Base-by-base conservation (phyloP, 495 filamentous ascomycete genomes). In the Podospora conica region DNA sequence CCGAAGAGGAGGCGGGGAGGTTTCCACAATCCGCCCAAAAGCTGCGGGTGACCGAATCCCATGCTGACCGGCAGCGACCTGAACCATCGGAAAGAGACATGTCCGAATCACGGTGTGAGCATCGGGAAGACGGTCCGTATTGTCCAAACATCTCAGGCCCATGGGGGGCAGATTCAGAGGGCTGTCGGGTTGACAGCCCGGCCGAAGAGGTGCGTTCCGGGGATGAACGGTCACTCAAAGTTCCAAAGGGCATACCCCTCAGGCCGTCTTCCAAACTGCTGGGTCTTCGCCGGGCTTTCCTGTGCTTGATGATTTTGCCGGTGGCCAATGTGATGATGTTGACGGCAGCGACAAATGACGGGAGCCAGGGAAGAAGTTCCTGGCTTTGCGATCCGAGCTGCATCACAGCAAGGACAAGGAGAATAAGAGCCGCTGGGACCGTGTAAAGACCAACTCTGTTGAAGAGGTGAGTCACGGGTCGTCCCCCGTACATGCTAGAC, bases 291-390 rank as follows among this genome's bases (percentile, higher is more conserved):
- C 18, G 25, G 9, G 29, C n/a, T 55, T 31, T 25, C 11, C 40
- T 12, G 11, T 33, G 55, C 40, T 25, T 56, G 18, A 54, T 61
- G n/a, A 66, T 15, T 22, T 66, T 33, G 24, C 73, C 20, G 9
- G 68, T 24, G 9, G 61, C 68, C 23, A 73, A 63, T 1, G 70
- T 73, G 7, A 31, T 21, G 7, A 74, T 60, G 60, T 68, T 73
- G 9, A 55, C 63, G 7, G 56, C 60, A 3, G 69, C 66, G 21
- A 68, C 63, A 15, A 69, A 72, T 1, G 73, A 56, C 22, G 72
- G 72, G 8, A 74, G 58, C 72, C 72, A 74, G 4, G 72, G 72
- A 18, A 71, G 58, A 27, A 74, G 65, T 7, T 72, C 67, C 10
- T 23, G 60, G 48, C 61, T 65, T 18, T 65, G 56, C n/a, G 65